phyloP scores from a whole-genome alignment of 495 filamentous ascomycete species.

The Glonium stellatum region DNA sequence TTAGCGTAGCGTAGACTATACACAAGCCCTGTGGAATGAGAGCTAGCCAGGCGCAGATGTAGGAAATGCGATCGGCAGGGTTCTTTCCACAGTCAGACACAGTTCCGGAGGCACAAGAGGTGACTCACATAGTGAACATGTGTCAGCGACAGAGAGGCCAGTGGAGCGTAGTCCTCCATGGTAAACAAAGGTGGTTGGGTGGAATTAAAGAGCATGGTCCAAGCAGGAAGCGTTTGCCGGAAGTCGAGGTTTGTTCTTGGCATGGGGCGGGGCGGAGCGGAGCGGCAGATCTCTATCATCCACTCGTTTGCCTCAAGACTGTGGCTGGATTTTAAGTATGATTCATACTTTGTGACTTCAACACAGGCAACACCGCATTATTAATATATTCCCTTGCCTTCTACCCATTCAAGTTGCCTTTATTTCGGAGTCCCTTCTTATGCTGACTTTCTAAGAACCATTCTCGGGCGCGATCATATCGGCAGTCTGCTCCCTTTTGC shows the following conservation, averaged over 20 bases:
- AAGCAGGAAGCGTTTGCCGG: not conserved
- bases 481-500: not conserved
- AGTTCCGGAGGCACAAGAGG: not conserved
- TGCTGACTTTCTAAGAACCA: not conserved
- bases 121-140: slow-evolving; percentile 88
- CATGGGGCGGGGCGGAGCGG: not conserved
- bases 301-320: too few species aligned
- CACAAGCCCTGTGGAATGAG: slow-evolving; percentile 87
- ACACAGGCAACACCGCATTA: not conserved
- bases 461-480: not conserved
- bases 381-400: not conserved
- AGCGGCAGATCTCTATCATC: not conserved
- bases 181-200: not conserved
- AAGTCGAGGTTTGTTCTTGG: not conserved
- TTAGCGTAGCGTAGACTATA: slow-evolving; percentile 78
- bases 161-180: slow-evolving; percentile 50
- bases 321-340: too few species aligned
- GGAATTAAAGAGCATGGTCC: not conserved
- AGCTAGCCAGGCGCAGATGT: slow-evolving; percentile 85
- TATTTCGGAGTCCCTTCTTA: too few species aligned
- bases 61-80: slow-evolving; percentile 75
- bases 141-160: slow-evolving; percentile 87
- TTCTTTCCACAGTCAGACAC: slow-evolving; percentile 50
- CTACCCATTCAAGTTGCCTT: not conserved
- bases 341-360: not conserved